phyloP scores from a whole-genome alignment of 306 rosid species.

The Vigna angularis region DNA sequence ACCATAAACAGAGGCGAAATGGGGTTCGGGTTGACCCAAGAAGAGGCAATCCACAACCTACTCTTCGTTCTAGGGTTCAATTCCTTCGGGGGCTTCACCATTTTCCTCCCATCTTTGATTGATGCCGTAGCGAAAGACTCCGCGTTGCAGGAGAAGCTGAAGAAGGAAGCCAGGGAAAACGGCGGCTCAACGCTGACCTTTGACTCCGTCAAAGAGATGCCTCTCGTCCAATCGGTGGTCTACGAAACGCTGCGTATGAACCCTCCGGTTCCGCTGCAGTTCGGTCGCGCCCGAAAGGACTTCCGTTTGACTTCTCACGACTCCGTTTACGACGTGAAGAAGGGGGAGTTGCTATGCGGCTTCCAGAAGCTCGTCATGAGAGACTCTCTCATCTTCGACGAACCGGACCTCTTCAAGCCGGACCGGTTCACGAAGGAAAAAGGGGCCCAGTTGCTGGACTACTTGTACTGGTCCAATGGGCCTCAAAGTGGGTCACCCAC shows the following conservation, averaged over 20 bases:
- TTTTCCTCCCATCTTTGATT: conserved; percentile 70
- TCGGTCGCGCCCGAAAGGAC: conserved; percentile 80
- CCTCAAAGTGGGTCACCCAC: conserved; percentile 73
- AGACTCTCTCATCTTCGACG: conserved; percentile 66
- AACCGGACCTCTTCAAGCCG: conserved; percentile 76
- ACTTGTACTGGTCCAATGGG: conserved; percentile 93
- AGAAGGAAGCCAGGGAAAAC: conserved; percentile 67
- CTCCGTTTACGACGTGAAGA: conserved; percentile 62
- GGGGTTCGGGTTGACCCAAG: conserved; percentile 72
- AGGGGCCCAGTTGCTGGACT: conserved; percentile 60
- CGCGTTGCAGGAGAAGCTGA: conserved; percentile 62
- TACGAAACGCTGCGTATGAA: conserved; percentile 79
- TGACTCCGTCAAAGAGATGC: conserved; percentile 67
- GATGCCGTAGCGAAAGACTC: conserved; percentile 49
- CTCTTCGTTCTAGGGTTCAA: conserved; percentile 87
- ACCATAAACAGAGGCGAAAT: conserved; percentile 56
- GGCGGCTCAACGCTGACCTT: conserved; percentile 66
- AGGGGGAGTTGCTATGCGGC: conserved; percentile 91
- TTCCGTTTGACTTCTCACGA: conserved; percentile 73
- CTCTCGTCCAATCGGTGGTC: conserved; percentile 71
- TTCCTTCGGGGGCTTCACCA: conserved; percentile 83
- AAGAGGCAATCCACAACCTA: conserved; percentile 78
- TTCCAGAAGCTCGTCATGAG: conserved; percentile 76
- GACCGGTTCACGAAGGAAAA: conserved; percentile 71
- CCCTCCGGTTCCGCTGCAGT: conserved; percentile 93